Conservation (phyloP, 1,139 yeast genomes). For the Zygosaccharomyces pseudobailii region DNA sequence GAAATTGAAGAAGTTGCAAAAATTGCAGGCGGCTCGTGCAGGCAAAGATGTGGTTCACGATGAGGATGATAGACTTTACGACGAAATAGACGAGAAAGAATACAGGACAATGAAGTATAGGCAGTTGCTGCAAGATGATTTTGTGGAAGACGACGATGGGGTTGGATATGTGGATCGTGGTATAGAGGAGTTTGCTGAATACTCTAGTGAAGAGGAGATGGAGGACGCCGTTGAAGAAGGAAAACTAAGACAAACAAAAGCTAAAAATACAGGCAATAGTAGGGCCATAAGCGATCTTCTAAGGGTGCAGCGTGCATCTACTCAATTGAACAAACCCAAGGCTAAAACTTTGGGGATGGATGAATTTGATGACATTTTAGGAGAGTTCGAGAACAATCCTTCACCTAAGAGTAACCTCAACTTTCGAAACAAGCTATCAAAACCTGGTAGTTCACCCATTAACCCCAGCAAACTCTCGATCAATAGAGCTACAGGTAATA, state of each 20-base stretch:
- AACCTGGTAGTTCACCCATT: not conserved
- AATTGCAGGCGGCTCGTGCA: conserved; percentile 24
- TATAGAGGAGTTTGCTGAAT: conserved; percentile 53
- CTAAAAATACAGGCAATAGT: conserved; percentile 14
- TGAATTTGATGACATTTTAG: conserved; percentile 44
- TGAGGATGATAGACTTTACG: conserved; percentile 57
- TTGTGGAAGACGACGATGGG: conserved; percentile 90
- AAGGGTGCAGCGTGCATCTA: conserved; percentile 25
- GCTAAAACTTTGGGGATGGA: conserved; percentile 36
- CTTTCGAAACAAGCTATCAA: not conserved
- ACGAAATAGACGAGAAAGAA: conserved; percentile 78
- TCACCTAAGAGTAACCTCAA: not conserved
- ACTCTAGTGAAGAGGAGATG: conserved; percentile 33
- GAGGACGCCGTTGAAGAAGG: conserved; percentile 18
- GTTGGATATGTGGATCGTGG: conserved; percentile 84
- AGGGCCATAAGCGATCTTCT: conserved; percentile 25
- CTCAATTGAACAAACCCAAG: conserved; percentile 25
- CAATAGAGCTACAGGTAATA: not conserved
- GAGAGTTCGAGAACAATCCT: conserved; percentile 38
- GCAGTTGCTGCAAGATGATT: conserved; percentile 81
- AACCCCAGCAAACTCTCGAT: not conserved
- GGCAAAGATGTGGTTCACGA: conserved; percentile 34
- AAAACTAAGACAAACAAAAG: conserved; percentile 23
- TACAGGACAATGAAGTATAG: conserved; percentile 73
- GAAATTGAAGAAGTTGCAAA: conserved; percentile 24